Percentiles rank a stretch among this genome's conserved stretches.
Evolutionary conservation across 2,329 filamentous ascomycete species (phyloP).

Genomic region (Claviceps sp.): DNA sequence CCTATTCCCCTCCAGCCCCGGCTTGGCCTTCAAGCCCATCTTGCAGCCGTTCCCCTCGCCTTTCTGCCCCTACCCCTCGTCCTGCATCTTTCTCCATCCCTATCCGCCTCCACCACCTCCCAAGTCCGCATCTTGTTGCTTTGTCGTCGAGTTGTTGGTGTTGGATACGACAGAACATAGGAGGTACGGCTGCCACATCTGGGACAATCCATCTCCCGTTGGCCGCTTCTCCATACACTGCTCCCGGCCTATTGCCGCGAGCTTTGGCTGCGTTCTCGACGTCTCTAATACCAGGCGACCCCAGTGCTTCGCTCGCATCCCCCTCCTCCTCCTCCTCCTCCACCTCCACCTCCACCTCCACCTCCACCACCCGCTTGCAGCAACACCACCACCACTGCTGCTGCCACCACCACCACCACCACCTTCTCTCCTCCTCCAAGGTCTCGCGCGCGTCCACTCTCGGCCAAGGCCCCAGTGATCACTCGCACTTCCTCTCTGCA

Average conservation of each 20-base stretch:
- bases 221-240: constrained; percentile 1
- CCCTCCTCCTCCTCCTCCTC: neutral
- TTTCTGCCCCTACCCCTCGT: constrained; percentile 3
- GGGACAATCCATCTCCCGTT: neutral
- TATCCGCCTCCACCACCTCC: constrained; percentile 4
- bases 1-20: neutral
- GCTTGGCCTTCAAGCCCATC: constrained; percentile 1
- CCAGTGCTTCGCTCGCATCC: constrained; percentile 8
- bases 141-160: constrained; percentile 1
- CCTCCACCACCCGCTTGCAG: constrained; percentile 10
- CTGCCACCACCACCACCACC: constrained; percentile 5
- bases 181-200: neutral
- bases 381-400: constrained; percentile 7
- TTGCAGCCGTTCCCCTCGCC: constrained; percentile 6
- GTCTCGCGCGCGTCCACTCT: constrained; percentile 9
- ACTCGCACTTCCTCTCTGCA: neutral
- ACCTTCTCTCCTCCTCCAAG: neutral
- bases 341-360: constrained; percentile 2
- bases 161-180: neutral
- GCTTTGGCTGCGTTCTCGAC: constrained; percentile 5
- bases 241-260: constrained; percentile 6
- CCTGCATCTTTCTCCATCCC: constrained; percentile 3
- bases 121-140: neutral
- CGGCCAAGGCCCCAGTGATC: constrained; percentile 8
- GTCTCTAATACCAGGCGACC: constrained; percentile 3